Conservation (phyloP, 345 rosid species). For the Lepidium didymum region DNA sequence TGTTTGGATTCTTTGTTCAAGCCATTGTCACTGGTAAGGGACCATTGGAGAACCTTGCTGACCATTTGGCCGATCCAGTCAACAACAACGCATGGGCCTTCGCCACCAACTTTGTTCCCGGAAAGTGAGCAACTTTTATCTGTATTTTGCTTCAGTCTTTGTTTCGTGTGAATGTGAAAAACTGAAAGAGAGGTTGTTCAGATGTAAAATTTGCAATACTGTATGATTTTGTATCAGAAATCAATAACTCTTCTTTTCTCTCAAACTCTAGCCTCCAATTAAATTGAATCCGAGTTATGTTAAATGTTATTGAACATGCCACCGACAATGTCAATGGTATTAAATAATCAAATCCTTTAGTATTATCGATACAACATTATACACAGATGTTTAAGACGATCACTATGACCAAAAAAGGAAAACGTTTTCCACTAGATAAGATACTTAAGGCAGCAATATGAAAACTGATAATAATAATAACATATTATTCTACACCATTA, state of each 20-base stretch:
- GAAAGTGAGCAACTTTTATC: constrained; percentile 32
- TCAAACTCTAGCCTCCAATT: neutral
- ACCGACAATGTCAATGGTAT: neutral
- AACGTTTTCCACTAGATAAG: neutral
- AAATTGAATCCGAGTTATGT: neutral
- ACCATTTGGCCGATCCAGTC: constrained; percentile 43
- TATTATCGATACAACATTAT: neutral
- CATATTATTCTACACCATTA: neutral
- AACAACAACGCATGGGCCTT: constrained; percentile 51
- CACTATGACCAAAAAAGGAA: neutral
- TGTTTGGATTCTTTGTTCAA: constrained; percentile 54
- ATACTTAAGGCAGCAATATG: neutral
- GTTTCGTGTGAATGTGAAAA: constrained; percentile 11
- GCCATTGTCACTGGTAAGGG: constrained; percentile 51
- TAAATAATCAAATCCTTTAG: neutral
- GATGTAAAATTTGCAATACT: constrained; percentile 18
- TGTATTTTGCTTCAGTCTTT: constrained; percentile 19
- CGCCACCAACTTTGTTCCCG: constrained; percentile 52
- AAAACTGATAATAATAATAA: neutral
- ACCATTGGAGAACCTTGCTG: constrained; percentile 39
- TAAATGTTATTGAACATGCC: neutral
- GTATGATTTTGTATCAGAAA: neutral
- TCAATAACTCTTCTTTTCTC: constrained; percentile 20
- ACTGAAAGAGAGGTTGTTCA: constrained; percentile 13
- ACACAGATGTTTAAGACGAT: neutral